phyloP scores from a whole-genome alignment of 371 early-diverging fungal genomes.

The Dinochytrium kinnereticum region DNA sequence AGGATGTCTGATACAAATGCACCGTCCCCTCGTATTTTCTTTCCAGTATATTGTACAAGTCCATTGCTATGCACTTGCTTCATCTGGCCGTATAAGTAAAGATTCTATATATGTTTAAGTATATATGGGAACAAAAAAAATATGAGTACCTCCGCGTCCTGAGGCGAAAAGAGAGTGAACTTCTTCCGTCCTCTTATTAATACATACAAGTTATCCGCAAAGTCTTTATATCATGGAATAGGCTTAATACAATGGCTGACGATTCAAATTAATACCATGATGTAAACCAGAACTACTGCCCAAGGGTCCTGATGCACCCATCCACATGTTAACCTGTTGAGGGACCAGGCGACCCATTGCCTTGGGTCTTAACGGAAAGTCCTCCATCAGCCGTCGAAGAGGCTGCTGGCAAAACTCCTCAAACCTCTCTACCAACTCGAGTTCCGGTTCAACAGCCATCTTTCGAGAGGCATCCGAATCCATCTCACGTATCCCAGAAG shows the following conservation, averaged over 20 bases:
- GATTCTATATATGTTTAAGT: conserved; percentile 44
- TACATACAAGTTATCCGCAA: conserved; percentile 59
- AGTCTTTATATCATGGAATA: conserved; percentile 38
- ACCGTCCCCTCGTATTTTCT: conserved; percentile 44
- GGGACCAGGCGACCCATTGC: conserved; percentile 36
- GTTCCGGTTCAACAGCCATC: conserved; percentile 12
- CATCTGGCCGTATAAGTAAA: conserved; percentile 46
- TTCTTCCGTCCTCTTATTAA: conserved; percentile 33
- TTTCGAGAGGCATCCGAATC: neutral
- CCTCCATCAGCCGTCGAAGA: conserved; percentile 19
- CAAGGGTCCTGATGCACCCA: conserved; percentile 36
- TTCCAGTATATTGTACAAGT: conserved; percentile 36
- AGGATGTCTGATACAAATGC: conserved; percentile 46
- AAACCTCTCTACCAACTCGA: conserved; percentile 3
- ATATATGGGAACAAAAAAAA: conserved; percentile 38
- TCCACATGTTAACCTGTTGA: conserved; percentile 55
- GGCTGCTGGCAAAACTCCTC: conserved; percentile 36
- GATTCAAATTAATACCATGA: conserved; percentile 34
- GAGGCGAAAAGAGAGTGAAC: conserved; percentile 11
- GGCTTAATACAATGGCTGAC: neutral
- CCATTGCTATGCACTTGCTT: conserved; percentile 47
- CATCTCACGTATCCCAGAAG: too few relatives aligned
- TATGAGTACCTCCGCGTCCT: neutral
- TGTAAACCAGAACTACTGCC: conserved; percentile 55
- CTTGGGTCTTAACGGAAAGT: conserved; percentile 25